phyloP scores from a whole-genome alignment of 208 protist species.

The Naegleria gruberi region DNA sequence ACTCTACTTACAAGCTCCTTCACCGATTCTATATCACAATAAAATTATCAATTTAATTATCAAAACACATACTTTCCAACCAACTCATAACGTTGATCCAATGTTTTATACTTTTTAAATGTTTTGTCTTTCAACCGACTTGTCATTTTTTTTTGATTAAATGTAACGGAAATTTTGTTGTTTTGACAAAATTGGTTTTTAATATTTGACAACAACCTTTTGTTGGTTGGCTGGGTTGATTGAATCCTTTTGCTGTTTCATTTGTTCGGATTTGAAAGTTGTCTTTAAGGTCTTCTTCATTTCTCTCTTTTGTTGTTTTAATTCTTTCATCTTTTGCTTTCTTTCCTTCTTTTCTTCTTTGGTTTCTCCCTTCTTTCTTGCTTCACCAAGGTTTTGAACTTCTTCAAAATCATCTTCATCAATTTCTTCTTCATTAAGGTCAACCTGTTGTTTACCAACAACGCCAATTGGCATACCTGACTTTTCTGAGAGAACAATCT shows the following conservation, averaged over 20 bases:
- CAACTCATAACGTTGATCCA: background rate
- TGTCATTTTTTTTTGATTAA: background rate
- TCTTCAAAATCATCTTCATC: constrained; percentile 23
- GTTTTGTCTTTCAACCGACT: background rate
- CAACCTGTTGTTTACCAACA: background rate
- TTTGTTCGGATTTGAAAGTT: constrained; percentile 60
- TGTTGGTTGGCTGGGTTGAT: background rate
- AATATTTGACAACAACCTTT: constrained; percentile 17
- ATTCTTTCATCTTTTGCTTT: constrained; percentile 60
- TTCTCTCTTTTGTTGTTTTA: constrained; percentile 57
- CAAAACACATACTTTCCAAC: background rate
- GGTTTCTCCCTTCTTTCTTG: constrained; percentile 55
- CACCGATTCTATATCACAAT: background rate
- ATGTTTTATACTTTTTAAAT: background rate
- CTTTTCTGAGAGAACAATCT: constrained; percentile 30
- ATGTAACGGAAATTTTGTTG: background rate
- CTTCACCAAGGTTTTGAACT: background rate
- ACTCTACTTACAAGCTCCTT: background rate
- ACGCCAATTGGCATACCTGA: constrained; percentile 11
- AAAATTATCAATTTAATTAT: background rate
- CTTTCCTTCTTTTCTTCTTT: constrained; percentile 68
- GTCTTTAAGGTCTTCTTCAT: constrained; percentile 64
- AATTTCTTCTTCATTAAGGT: constrained; percentile 30
- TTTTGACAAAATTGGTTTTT: background rate
- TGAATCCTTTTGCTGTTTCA: constrained; percentile 46